Evolutionary conservation across 1,139 yeast species (phyloP).

Genomic region (Saccharomyces uvarum): DNA sequence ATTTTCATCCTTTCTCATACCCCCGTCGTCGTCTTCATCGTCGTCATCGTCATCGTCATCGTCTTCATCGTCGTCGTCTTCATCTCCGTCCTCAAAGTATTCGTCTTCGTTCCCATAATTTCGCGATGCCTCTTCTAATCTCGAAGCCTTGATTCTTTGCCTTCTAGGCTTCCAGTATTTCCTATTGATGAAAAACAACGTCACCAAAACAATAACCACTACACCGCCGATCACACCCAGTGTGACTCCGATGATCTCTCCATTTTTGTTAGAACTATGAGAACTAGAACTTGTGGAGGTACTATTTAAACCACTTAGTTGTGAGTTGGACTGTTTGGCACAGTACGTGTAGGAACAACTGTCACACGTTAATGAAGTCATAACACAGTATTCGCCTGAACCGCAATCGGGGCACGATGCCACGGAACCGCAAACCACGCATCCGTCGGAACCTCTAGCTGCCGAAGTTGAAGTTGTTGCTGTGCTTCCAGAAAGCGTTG

Average conservation of each 20-base stretch:
- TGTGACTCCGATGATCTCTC: slow-evolving; percentile 22
- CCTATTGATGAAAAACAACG: slow-evolving; percentile 26
- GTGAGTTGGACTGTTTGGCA: slow-evolving; percentile 22
- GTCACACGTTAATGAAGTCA: slow-evolving; percentile 47
- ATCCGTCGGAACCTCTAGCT: slow-evolving; percentile 28
- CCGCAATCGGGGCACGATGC: slow-evolving; percentile 49
- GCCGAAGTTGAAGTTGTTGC: slow-evolving; percentile 6
- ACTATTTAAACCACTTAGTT: slow-evolving; percentile 8
- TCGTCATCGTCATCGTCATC: slow-evolving; percentile 11
- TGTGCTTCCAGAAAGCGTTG: neutral
- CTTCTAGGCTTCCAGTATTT: slow-evolving; percentile 34
- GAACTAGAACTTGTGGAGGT: neutral
- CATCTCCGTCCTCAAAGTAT: slow-evolving; percentile 11
- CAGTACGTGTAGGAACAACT: slow-evolving; percentile 55
- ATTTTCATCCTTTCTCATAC: slow-evolving; percentile 13
- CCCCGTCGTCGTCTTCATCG: slow-evolving; percentile 9
- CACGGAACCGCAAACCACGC: slow-evolving; percentile 43
- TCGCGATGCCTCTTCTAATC: slow-evolving; percentile 16
- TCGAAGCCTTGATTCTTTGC: slow-evolving; percentile 14
- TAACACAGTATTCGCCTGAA: slow-evolving; percentile 44
- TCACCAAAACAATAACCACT: neutral
- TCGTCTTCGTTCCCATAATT: slow-evolving; percentile 13
- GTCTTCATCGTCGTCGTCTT: slow-evolving; percentile 11
- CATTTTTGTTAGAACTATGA: slow-evolving; percentile 18
- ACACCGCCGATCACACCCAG: slow-evolving; percentile 64